Evolutionary conservation across 345 rosid species (phyloP).

Genomic region (Iberis pinnata): DNA sequence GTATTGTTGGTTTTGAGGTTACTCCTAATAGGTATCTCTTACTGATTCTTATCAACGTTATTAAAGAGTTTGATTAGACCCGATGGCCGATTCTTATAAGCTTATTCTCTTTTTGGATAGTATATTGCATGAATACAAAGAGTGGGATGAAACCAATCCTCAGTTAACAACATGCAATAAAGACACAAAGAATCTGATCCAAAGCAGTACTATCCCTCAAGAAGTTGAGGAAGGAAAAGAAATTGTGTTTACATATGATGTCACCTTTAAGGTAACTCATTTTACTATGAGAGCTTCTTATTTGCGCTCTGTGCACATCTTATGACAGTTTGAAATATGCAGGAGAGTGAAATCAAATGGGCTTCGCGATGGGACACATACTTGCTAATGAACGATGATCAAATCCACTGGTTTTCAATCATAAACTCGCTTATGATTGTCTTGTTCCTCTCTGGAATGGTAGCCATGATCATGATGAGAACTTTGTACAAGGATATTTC

Average conservation of each 20-base stretch:
- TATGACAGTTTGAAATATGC: not conserved
- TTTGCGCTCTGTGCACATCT: constrained; percentile 6
- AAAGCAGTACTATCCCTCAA: constrained; percentile 81
- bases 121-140: constrained; percentile 88
- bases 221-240: constrained; percentile 69
- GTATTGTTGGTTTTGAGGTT: constrained; percentile 98
- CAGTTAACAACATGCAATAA: constrained; percentile 85
- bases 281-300: not conserved
- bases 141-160: constrained; percentile 82
- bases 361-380: constrained; percentile 99
- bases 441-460: constrained; percentile 95
- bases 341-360: constrained; percentile 98
- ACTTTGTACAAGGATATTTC: constrained; percentile 89
- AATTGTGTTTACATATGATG: constrained; percentile 89
- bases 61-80: too few species aligned
- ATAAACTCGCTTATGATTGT: constrained; percentile 96
- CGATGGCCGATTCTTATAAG: not conserved
- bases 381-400: constrained; percentile 96
- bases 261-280: constrained; percentile 61
- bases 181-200: constrained; percentile 77
- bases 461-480: constrained; percentile 99
- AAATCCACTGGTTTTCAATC: constrained; percentile 97
- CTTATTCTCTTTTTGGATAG: constrained; percentile 39
- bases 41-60: too few species aligned
- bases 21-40: constrained; percentile 81